Conservation (phyloP, 345 rosid species). For the sweet orange (Citrus sinensis) region DVS_A1.0 CM039169.1:842501-843000, state of each 20-base stretch:
- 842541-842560: conserved; percentile 65
- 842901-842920: conserved; percentile 80
- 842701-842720: neutral
- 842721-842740: neutral
- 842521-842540: conserved; percentile 55
- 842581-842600: conserved; percentile 80
- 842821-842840: conserved; percentile 83
- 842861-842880: conserved; percentile 71
- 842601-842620: conserved; percentile 24
- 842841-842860: conserved; percentile 94
- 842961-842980: neutral
- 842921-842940: conserved; percentile 25
- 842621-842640: neutral
- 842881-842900: conserved; percentile 77
- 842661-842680: neutral
- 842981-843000: neutral
- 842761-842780: neutral
- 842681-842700: neutral
- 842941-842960: conserved; percentile 13
- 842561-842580: conserved; percentile 53
- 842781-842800: neutral
- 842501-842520: conserved; percentile 35
- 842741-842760: neutral
- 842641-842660: neutral
- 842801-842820: neutral